Evolutionary conservation across 1,139 yeast species (phyloP), one percentile per base, ranked within the genome.

Genomic region (Candida sanyaensis): DNA sequence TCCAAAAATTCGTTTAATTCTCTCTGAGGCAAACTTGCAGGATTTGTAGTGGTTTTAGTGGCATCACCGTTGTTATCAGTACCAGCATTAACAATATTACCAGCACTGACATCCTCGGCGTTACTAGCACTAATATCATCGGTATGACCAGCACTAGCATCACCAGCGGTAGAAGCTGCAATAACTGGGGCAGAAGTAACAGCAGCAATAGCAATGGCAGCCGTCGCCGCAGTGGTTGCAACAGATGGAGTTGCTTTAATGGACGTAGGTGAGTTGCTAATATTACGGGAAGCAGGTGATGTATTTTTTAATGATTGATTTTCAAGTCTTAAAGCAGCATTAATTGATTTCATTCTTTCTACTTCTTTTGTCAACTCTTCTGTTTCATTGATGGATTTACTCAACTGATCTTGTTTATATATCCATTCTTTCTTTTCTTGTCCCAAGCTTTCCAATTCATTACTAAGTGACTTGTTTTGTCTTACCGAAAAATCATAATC

Each of bases 291-390:
- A 8, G 42, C 48, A 4, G 52, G 49, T 5, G 52, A 41, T 4
- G 53, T 13, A 37, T 48, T 52, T 55, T 73, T 73, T 49, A 74
- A 62, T 2, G 75, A 63, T 53, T 71, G 75, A 50, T 69, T 71
- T 51, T 74, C 78, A 45, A 72, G 64, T 46, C 75, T 62, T 48
- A 74, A 68, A 28, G 71, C 65, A 11, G 77, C 74, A 46, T 63
- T 65, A 5, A 63, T 52, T 1, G 73, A 50, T 47, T 69, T 72
- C 36, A 68, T 51, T 40, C 54, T 50, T 33, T 67, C 68, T 31
- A 62, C 54, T 28, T 69, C 73, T 41, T 60, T 55, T 11, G 50
- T 31, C 21, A 57, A 44, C n/a, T 52, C 51, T 30, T 48, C 46
- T 36, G 46, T 37, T 8, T 50, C 55, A 9, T 41, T 42, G 2